Conservation (phyloP, 2,329 filamentous ascomycete genomes). For the Didymella arachidicola region DNA sequence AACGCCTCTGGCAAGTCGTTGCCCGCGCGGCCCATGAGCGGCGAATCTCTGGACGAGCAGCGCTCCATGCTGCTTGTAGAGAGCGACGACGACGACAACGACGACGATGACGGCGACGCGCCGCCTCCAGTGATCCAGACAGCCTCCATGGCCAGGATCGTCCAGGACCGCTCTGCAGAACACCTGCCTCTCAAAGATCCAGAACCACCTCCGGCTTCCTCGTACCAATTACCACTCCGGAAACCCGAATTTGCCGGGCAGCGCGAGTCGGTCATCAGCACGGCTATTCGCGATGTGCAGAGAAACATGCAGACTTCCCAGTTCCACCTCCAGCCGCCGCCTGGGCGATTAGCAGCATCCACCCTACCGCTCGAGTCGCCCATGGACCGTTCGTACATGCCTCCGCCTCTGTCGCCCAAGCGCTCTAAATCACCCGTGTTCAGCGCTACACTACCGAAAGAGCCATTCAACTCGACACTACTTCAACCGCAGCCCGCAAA, state of each 20-base stretch:
- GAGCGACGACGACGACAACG: constrained; percentile 47
- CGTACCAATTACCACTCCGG: constrained; percentile 45
- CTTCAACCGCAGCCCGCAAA: constrained; percentile 34
- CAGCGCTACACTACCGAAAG: constrained; percentile 28
- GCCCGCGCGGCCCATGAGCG: constrained; percentile 72
- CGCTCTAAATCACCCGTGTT: constrained; percentile 60
- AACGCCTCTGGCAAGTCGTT: constrained; percentile 73
- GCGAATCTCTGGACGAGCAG: constrained; percentile 58
- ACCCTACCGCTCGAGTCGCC: constrained; percentile 53
- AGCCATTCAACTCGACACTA: constrained; percentile 32
- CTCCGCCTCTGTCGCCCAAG: constrained; percentile 73
- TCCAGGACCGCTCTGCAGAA: constrained; percentile 52
- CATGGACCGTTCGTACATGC: constrained; percentile 69
- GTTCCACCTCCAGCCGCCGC: constrained; percentile 48
- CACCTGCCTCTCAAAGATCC: constrained; percentile 31
- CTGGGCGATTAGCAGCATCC: constrained; percentile 37
- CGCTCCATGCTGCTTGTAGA: constrained; percentile 46
- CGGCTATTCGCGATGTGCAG: constrained; percentile 54
- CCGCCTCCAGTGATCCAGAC: constrained; percentile 59
- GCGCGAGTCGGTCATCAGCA: constrained; percentile 52
- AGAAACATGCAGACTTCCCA: constrained; percentile 41
- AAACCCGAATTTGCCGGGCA: constrained; percentile 34
- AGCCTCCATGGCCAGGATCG: constrained; percentile 61
- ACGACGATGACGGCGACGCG: constrained; percentile 49
- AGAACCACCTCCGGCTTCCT: constrained; percentile 29